Evolutionary conservation across 257 asterid genomes (phyloP).

Genomic region (Osmanthus fragrans): DNA sequence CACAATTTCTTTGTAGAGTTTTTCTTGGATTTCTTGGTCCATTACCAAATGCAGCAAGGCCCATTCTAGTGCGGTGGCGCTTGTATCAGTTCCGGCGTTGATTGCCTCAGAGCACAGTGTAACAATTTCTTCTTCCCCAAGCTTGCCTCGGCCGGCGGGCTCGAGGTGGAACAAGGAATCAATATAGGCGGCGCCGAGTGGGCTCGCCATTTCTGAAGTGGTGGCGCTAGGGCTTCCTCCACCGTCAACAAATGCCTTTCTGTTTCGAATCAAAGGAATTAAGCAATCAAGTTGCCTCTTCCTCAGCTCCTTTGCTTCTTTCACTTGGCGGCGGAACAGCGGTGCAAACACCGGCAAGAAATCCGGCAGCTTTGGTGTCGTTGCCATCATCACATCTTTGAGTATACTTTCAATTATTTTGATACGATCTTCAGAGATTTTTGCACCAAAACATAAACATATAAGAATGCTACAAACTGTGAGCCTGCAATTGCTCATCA

Average conservation of each 20-base stretch:
- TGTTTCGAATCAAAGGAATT: slow-evolving; percentile 62
- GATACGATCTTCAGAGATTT: slow-evolving; percentile 55
- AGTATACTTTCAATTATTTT: slow-evolving; percentile 59
- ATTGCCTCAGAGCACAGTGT: slow-evolving; percentile 85
- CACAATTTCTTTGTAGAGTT: slow-evolving; percentile 62
- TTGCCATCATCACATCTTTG: slow-evolving; percentile 84
- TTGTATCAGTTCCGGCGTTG: slow-evolving; percentile 94
- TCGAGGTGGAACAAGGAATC: slow-evolving; percentile 75
- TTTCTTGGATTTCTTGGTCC: slow-evolving; percentile 77
- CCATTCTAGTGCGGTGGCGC: slow-evolving; percentile 91
- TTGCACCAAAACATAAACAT: slow-evolving; percentile 83
- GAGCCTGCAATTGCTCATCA: slow-evolving; percentile 77
- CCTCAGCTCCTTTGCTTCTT: slow-evolving; percentile 61
- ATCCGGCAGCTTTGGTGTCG: slow-evolving; percentile 87
- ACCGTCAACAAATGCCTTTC: slow-evolving; percentile 67
- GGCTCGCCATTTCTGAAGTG: slow-evolving; percentile 75
- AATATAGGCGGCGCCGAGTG: slow-evolving; percentile 84
- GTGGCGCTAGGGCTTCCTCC: slow-evolving; percentile 34
- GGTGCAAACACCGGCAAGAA: slow-evolving; percentile 74
- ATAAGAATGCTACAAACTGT: slow-evolving; percentile 81
- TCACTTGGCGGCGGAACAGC: slow-evolving; percentile 66
- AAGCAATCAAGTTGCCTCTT: slow-evolving; percentile 66
- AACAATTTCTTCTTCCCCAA: slow-evolving; percentile 80
- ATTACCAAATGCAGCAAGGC: slow-evolving; percentile 69
- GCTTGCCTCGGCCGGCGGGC: slow-evolving; percentile 59